Evolutionary conservation across 805 yeast species (phyloP).

Genomic region (Ogataea philodendri): DNA sequence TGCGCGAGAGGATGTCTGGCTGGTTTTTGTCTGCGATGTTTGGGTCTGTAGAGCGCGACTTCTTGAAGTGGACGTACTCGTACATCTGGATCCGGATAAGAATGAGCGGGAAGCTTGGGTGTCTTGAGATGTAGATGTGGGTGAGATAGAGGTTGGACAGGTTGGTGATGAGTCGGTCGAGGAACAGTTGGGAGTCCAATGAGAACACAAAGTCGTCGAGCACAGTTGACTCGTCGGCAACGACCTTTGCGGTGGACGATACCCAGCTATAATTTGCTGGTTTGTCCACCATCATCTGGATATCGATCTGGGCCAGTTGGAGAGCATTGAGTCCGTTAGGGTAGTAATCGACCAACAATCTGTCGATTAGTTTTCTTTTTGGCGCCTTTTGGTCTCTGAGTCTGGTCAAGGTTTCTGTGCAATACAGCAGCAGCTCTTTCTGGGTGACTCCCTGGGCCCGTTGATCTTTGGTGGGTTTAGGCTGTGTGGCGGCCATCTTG

Average conservation of each 20-base stretch:
- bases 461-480: constrained; percentile 24
- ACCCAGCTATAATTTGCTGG: constrained; percentile 49
- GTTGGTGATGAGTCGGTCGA: constrained; percentile 45
- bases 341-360: constrained; percentile 51
- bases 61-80: constrained; percentile 39
- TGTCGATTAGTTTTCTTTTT: constrained; percentile 41
- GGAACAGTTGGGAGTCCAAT: constrained; percentile 51
- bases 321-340: constrained; percentile 55
- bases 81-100: constrained; percentile 67
- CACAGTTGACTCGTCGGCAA: constrained; percentile 21
- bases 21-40: constrained; percentile 13
- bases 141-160: constrained; percentile 53
- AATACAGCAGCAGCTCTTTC: constrained; percentile 17
- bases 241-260: constrained; percentile 44
- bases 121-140: constrained; percentile 66
- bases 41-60: constrained; percentile 5
- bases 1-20: constrained; percentile 51
- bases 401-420: constrained; percentile 13
- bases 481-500: constrained; percentile 31
- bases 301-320: constrained; percentile 70
- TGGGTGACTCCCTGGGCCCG: constrained; percentile 20
- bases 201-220: constrained; percentile 34
- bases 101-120: constrained; percentile 59
- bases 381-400: constrained; percentile 18
- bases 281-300: constrained; percentile 59